A percentile compares a stretch with the other conserved stretches of the same genome.
These are phyloP conservation scores for Nigrospora osmanthi DNA, from an alignment of 2,329 filamentous ascomycete species.

Conservation along the genomic window DNA sequence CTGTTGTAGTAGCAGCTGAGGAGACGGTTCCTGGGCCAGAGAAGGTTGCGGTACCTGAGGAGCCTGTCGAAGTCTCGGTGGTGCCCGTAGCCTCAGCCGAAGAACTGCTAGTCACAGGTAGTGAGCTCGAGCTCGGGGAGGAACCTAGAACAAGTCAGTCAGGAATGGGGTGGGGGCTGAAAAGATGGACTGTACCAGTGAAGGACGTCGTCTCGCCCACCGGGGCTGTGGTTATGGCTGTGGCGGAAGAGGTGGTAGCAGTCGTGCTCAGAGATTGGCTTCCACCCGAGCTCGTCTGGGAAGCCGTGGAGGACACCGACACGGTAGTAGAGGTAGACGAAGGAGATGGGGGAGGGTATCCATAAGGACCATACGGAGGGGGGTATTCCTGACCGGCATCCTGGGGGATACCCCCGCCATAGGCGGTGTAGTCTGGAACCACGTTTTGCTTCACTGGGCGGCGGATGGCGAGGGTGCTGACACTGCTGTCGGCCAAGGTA, in stretches of 20 bases:
- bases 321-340: neutral
- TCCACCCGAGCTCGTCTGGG: neutral
- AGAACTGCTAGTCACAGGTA: neutral
- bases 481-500: conserved; percentile 5
- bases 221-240: no score
- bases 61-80: no score
- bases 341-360: neutral
- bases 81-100: neutral
- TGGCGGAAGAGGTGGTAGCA: neutral
- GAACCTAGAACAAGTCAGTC: no score
- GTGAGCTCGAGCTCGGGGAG: no score
- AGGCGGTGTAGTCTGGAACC: neutral
- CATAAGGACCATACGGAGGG: conserved; percentile 3
- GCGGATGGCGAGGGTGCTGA: conserved; percentile 6
- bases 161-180: no score
- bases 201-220: no score
- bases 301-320: neutral
- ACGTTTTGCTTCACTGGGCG: neutral
- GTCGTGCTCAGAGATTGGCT: neutral
- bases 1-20: no score
- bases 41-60: no score
- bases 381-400: conserved; percentile 1
- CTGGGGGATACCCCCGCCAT: conserved; percentile 1
- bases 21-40: no score
- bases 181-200: no score